Evolutionary conservation across 768 basidiomycete genomes (phyloP).

Genomic region (Piloderma croceum): DNA sequence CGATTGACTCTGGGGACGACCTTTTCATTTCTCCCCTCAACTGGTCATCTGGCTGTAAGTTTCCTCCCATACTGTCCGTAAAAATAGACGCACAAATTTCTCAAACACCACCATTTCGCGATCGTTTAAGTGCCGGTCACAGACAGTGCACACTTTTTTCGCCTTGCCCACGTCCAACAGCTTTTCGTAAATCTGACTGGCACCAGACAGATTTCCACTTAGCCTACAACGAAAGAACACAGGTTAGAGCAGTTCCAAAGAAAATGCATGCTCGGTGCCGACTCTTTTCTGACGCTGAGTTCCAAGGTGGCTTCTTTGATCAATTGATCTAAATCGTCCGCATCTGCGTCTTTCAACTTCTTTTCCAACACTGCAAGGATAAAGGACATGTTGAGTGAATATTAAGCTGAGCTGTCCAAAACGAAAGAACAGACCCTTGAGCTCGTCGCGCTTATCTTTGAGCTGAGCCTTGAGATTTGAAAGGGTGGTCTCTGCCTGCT

Average conservation of each 20-base stretch:
- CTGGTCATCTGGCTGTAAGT: no score
- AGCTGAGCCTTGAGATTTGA: conserved; percentile 56
- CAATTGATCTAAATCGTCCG: conserved; percentile 38
- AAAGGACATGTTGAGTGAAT: no score
- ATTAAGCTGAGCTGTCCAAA: no score
- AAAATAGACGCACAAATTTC: conserved; percentile 48
- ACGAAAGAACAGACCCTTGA: conserved; percentile 45
- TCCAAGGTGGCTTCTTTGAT: conserved; percentile 42
- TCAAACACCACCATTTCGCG: conserved; percentile 58
- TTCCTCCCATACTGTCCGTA: not conserved
- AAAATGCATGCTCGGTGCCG: not conserved
- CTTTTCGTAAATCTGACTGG: conserved; percentile 44
- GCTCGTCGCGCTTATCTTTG: conserved; percentile 54
- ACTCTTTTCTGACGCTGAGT: conserved; percentile 17
- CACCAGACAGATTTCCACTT: conserved; percentile 19
- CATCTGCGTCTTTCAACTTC: conserved; percentile 34
- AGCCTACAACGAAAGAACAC: not conserved
- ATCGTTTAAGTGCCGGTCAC: conserved; percentile 62
- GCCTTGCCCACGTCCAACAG: conserved; percentile 54
- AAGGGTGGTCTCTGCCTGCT: conserved; percentile 58
- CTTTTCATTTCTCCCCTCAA: conserved; percentile 58
- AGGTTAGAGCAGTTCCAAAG: not conserved
- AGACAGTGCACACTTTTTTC: conserved; percentile 69
- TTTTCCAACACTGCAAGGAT: conserved; percentile 42
- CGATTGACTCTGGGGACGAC: conserved; percentile 41